Evolutionary conservation across 345 rosid genomes (phyloP).

Genomic region (Mallotus nudiflorus): DNA sequence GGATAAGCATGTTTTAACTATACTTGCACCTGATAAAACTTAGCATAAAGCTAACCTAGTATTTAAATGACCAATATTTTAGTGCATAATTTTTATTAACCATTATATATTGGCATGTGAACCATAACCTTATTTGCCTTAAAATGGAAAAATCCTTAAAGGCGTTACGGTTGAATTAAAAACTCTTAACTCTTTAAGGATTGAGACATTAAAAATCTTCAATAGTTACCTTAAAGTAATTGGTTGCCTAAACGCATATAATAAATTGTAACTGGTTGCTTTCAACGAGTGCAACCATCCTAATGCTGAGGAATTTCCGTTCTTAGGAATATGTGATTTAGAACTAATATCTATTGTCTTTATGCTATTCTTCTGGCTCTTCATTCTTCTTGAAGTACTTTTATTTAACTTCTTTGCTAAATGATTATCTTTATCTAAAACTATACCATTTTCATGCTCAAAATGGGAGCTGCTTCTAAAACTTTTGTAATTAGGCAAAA

Average conservation of each 20-base stretch:
- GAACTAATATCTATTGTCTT: constrained; percentile 26
- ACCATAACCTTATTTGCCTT: background rate
- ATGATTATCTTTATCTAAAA: constrained; percentile 37
- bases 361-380: constrained; percentile 51
- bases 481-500: constrained; percentile 30
- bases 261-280: constrained; percentile 58
- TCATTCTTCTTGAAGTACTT: constrained; percentile 65
- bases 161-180: background rate
- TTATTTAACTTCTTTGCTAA: constrained; percentile 36
- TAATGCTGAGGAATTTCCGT: constrained; percentile 35
- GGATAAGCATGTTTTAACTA: background rate
- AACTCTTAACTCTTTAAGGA: background rate
- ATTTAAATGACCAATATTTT: background rate
- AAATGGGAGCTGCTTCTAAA: constrained; percentile 31
- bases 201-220: background rate
- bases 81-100: background rate
- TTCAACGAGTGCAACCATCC: constrained; percentile 63
- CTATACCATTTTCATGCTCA: constrained; percentile 39
- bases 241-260: constrained; percentile 75
- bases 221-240: constrained; percentile 65
- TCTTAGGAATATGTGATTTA: constrained; percentile 36
- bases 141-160: background rate
- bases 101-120: background rate
- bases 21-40: background rate
- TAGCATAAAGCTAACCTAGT: background rate